Conservation (phyloP, 257 asterid species). For the Plantago elongata region DNA sequence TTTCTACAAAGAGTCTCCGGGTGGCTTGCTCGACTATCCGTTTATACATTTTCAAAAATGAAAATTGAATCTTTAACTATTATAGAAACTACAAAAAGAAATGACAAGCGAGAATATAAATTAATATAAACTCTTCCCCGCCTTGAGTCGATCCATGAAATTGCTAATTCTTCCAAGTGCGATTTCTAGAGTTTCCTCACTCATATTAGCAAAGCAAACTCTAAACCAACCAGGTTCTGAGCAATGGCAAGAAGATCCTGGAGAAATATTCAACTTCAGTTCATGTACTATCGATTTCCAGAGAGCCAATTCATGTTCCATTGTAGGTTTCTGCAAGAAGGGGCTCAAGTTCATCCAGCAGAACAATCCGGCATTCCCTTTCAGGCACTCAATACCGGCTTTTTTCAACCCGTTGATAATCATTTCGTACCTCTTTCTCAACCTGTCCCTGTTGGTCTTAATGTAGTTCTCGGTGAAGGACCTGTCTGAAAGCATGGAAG, state of each 20-base stretch:
- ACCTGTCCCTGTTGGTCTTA: constrained; percentile 28
- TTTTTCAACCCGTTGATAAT: constrained; percentile 30
- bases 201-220: constrained; percentile 56
- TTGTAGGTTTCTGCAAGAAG: constrained; percentile 20
- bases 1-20: too few species aligned
- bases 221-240: constrained; percentile 53
- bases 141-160: constrained; percentile 29
- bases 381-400: constrained; percentile 39
- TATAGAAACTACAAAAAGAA: neutral
- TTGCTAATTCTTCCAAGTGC: constrained; percentile 34
- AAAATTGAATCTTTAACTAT: neutral
- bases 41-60: too few species aligned
- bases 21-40: too few species aligned
- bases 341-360: constrained; percentile 50
- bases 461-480: constrained; percentile 30
- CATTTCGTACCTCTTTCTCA: constrained; percentile 27
- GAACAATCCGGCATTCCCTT: constrained; percentile 48
- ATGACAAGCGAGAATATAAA: too few species aligned
- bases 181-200: constrained; percentile 34
- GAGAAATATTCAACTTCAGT: constrained; percentile 39
- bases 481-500: constrained; percentile 41
- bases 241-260: constrained; percentile 52
- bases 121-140: neutral
- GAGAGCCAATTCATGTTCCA: constrained; percentile 27
- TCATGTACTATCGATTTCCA: constrained; percentile 39